Base-by-base conservation (phyloP, 148 eudicot genomes). In the Vaccinium vitisidaea region DNA sequence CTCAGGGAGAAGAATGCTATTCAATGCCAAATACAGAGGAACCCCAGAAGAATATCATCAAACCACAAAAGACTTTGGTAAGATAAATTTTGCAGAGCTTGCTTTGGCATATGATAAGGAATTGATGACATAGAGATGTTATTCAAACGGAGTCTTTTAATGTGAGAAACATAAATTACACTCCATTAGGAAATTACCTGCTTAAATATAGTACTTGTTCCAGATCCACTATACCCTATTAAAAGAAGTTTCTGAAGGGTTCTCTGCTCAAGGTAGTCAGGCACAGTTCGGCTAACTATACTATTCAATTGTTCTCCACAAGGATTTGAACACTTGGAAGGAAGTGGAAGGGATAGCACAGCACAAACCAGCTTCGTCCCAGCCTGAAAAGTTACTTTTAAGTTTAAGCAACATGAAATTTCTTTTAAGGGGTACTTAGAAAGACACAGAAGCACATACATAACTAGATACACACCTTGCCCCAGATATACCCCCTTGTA, bases 401-500 rank as follows among this genome's bases (percentile, higher is more conserved):
- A 39, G 50, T 70, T 69, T 78, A 79, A 83, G 5, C 8, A 36
- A 79, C 5, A 75, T 15, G 3, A 23, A 18, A 19, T 71, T 21
- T 69, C 2, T 27, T 9, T 21, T 6, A 11, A n/a, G 32, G 61
- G 43, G 54, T 9, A 30, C 18, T 21, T 19, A 36, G 55, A 81
- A 58, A 36, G 16, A n/a, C 27, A 77, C 82, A 65, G n/a, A 83
- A 27, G 48, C 43, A 71, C 21, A 48, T 16, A 52, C 65, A 79
- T 39, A 77, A 86, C 30, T 2, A 76, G 55, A 59, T 23, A 79
- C 92, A 75, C 59, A 97, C 99, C 95, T 97, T 97, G 83, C 98
- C 96, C 99, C 99, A 97, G 77, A 97, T 95, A 87, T 92, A 97
- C 39, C 99, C 99, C 89, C 94, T 97, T 18, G 98, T 97, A 84